These are phyloP conservation scores for Sarocladium brachiariae DNA, from an alignment of 2,329 filamentous ascomycete species.

Conservation along the genomic window DNA sequence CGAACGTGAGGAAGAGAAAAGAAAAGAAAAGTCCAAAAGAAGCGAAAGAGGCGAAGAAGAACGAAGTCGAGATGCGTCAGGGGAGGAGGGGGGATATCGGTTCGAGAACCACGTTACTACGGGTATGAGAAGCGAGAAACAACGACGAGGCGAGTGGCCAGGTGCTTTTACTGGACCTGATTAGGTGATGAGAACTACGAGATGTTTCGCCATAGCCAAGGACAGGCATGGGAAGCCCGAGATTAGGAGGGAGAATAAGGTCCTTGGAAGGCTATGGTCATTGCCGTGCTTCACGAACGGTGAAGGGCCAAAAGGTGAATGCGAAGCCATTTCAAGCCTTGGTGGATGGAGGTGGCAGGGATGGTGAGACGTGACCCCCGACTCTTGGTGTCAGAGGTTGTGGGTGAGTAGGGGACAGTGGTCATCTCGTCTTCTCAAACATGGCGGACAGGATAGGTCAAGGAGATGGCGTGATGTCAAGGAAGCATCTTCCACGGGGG, in stretches of 20 bases:
- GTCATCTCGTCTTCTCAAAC: constrained; percentile 22
- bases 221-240: not conserved
- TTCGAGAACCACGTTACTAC: not conserved
- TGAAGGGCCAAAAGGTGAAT: no score
- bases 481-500: not conserved
- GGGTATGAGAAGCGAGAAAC: not conserved
- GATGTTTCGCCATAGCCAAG: constrained; percentile 3
- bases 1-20: constrained; percentile 7
- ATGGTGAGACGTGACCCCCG: constrained; percentile 10
- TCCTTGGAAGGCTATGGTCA: no score
- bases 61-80: constrained; percentile 2
- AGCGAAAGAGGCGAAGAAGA: constrained; percentile 3
- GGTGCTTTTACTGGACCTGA: not conserved
- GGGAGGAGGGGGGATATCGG: constrained; percentile 4
- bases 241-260: not conserved
- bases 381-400: constrained; percentile 5
- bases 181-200: not conserved
- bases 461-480: constrained; percentile 6
- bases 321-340: no score
- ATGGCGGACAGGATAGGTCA: constrained; percentile 16
- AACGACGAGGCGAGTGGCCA: not conserved
- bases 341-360: not conserved
- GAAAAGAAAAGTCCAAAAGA: constrained; percentile 4
- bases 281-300: no score
- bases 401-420: not conserved